Evolutionary conservation across 805 yeast species (phyloP).

Genomic region (Spathaspora passalidarum): DNA sequence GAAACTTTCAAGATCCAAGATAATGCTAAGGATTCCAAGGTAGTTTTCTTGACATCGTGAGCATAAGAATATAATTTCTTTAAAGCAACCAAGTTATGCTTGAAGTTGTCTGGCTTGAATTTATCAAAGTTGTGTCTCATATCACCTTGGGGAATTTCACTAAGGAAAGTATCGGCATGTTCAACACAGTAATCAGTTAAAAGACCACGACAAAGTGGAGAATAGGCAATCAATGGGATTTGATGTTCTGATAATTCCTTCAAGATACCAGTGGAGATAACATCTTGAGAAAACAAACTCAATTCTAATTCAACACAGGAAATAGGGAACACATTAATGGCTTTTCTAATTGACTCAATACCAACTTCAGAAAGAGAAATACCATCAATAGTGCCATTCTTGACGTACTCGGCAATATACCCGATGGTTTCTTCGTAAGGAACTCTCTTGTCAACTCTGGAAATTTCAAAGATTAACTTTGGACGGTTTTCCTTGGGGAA

Average conservation of each 20-base stretch:
- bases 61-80: slow-evolving; percentile 52
- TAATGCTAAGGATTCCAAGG: slow-evolving; percentile 53
- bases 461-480: slow-evolving; percentile 57
- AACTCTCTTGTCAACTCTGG: slow-evolving; percentile 60
- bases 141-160: slow-evolving; percentile 56
- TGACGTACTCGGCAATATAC: slow-evolving; percentile 55
- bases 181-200: slow-evolving; percentile 60
- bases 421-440: slow-evolving; percentile 60
- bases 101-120: slow-evolving; percentile 55
- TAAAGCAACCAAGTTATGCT: slow-evolving; percentile 51
- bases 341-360: slow-evolving; percentile 57
- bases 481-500: slow-evolving; percentile 34
- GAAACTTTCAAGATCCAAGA: slow-evolving; percentile 57
- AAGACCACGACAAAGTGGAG: slow-evolving; percentile 80
- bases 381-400: slow-evolving; percentile 66
- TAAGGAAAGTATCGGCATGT: slow-evolving; percentile 24
- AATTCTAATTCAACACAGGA: slow-evolving; percentile 76
- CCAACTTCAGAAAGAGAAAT: slow-evolving; percentile 74
- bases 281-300: slow-evolving; percentile 66
- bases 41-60: slow-evolving; percentile 40
- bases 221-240: slow-evolving; percentile 73
- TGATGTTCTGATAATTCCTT: slow-evolving; percentile 52
- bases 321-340: slow-evolving; percentile 54
- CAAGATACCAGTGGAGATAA: slow-evolving; percentile 60
- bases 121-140: slow-evolving; percentile 50